Conservation (phyloP, 192 early-diverging fungal species). For the Rhizophlyctis rosea region DNA sequence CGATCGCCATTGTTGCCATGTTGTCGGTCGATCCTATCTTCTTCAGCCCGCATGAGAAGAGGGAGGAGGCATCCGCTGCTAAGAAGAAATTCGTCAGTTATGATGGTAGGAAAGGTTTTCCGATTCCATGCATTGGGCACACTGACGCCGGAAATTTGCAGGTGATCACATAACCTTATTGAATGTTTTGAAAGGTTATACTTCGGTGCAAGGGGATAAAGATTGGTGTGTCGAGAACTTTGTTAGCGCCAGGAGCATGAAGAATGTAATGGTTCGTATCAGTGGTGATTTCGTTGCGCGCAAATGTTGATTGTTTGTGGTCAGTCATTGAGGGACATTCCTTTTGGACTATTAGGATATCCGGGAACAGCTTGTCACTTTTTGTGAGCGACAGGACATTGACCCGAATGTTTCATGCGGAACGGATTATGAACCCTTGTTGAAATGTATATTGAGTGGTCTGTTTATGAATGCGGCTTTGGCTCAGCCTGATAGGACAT, state of each 20-base stretch:
- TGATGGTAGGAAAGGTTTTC: constrained; percentile 48
- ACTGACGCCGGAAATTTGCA: neutral
- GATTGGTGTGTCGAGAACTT: constrained; percentile 93
- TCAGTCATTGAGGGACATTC: neutral
- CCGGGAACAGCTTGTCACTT: constrained; percentile 76
- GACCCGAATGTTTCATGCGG: constrained; percentile 62
- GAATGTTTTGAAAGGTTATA: constrained; percentile 78
- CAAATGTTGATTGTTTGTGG: constrained; percentile 1
- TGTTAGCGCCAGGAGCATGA: constrained; percentile 81
- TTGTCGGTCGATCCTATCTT: constrained; percentile 92
- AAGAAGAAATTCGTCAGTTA: constrained; percentile 76
- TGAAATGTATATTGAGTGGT: constrained; percentile 84
- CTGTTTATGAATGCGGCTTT: constrained; percentile 89
- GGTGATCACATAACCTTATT: constrained; percentile 90
- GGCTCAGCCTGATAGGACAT: constrained; percentile 83
- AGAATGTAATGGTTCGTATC: constrained; percentile 79
- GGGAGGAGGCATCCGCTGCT: constrained; percentile 78
- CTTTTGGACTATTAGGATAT: no score
- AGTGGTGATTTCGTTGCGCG: constrained; percentile 9
- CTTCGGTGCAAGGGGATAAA: constrained; percentile 70
- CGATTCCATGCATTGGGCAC: constrained; percentile 1
- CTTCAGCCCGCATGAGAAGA: constrained; percentile 75
- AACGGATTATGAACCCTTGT: constrained; percentile 66
- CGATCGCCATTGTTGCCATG: constrained; percentile 83
- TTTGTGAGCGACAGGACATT: constrained; percentile 69